Base-by-base conservation (phyloP, 495 filamentous ascomycete genomes). In the Pyrenula aspistea region DNA sequence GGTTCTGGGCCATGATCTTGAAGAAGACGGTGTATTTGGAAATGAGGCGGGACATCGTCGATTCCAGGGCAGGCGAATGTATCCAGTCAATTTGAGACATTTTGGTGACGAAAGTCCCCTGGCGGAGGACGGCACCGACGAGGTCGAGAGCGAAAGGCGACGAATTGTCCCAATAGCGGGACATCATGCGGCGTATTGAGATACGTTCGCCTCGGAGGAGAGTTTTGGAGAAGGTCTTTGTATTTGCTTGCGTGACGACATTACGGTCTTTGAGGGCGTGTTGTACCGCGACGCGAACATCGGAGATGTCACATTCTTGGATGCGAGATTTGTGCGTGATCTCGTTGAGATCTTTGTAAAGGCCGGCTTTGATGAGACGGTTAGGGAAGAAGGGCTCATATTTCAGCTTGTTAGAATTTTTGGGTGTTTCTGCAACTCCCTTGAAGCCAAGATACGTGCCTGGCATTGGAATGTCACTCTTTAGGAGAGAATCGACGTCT, bases 51-150 rank as follows among this genome's bases (percentile, higher is more conserved):
- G 56, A 36, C 79, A 91, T 88, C 1, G 87, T 94, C 2, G 78
- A 71, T 0, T 58, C 61, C 2, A 83, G 71, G 12, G 83, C 73
- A 1, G 87, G 81, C 24, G 81, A 83, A 67, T 85, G 86, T 15
- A 91, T 73, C 87, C 88, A 88, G 71, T 87, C 83, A 54, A 89
- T 80, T 47, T 81, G 73, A 64, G 81, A 75, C 87, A 95, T 93
- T 70, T 94, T 94, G 47, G 88, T 80, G 25, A 91, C 71, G 61
- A 95, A 95, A 22, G 79, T 75, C 1, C 85, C 81, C 63, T 95
- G 91, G 1, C 90, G 81, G 61, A 92, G 79, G 21, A 94, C 88
- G 2, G 89, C 90, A 20, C 84, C 84, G 22, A 83, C 71, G 2
- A 95, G 82, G 62, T 93, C 87, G 2, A 92, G 73, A 1, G 80